These are phyloP conservation scores for Colletotrichum sp. DNA, from an alignment of 2,329 filamentous ascomycete genomes.

Conservation along the genomic window DNA sequence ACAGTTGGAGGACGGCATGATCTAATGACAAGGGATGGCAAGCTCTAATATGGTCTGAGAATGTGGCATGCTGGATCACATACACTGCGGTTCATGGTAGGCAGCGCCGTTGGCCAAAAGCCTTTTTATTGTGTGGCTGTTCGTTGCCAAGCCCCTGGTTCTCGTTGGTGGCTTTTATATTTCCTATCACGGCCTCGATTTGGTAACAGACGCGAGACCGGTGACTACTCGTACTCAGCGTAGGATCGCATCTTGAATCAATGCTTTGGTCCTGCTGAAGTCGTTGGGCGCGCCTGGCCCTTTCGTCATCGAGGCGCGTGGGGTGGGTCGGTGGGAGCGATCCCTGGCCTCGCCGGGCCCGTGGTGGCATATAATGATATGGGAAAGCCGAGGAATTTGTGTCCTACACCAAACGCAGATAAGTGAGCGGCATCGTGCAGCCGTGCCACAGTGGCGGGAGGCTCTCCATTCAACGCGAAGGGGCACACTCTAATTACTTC, in stretches of 20 bases:
- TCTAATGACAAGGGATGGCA: accelerated
- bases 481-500: neutral
- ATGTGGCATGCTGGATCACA: neutral
- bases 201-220: accelerated
- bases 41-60: neutral
- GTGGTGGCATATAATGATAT: neutral
- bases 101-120: too few relatives aligned
- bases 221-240: accelerated
- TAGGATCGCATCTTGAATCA: accelerated
- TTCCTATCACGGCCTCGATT: accelerated
- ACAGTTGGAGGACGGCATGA: neutral
- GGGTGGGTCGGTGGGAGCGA: neutral
- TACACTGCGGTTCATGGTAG: accelerated
- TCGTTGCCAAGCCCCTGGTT: accelerated
- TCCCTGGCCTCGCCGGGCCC: neutral
- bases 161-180: neutral
- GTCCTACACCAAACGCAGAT: neutral
- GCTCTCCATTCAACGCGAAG: neutral
- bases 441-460: neutral
- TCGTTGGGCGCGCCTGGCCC: neutral
- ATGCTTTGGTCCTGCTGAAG: neutral
- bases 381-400: neutral
- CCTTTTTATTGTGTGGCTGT: neutral
- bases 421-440: too few relatives aligned
- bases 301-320: neutral